Evolutionary conservation across 2,329 filamentous ascomycete species (phyloP).

Genomic region (Intubia oerlemansii): DNA sequence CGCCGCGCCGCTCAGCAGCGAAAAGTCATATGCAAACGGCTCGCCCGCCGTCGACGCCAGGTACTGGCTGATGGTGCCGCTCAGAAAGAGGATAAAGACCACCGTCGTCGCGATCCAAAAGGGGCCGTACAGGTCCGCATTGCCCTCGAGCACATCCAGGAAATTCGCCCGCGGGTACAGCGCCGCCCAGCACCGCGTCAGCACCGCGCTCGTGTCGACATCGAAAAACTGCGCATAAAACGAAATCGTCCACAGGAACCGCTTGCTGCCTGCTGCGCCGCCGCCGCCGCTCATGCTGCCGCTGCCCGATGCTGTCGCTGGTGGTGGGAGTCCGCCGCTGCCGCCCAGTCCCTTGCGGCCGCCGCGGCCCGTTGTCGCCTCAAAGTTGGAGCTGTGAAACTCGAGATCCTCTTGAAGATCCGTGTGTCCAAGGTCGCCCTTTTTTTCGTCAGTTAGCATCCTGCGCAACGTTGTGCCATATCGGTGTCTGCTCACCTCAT

Average conservation of each 20-base stretch:
- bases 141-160: slow-evolving; percentile 89
- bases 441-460: too few relatives aligned
- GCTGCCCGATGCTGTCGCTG: slow-evolving; percentile 27
- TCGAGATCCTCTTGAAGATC: slow-evolving; percentile 97
- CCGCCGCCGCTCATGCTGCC: slow-evolving; percentile 12
- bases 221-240: slow-evolving; percentile 99
- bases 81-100: slow-evolving; percentile 83
- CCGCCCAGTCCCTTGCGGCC: slow-evolving; percentile 27
- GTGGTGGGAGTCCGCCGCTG: slow-evolving; percentile 29
- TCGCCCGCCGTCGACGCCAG: slow-evolving; percentile 44
- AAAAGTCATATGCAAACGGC: slow-evolving; percentile 82
- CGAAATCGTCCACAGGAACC: slow-evolving; percentile 73
- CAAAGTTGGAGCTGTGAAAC: slow-evolving; percentile 87
- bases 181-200: slow-evolving; percentile 72
- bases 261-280: slow-evolving; percentile 36
- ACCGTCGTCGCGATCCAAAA: slow-evolving; percentile 99
- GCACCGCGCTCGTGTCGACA: slow-evolving; percentile 79
- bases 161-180: slow-evolving; percentile 86
- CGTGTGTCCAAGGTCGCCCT: slow-evolving; percentile 95
- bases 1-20: slow-evolving; percentile 68
- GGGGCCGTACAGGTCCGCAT: slow-evolving; percentile 88
- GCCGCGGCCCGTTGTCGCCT: slow-evolving; percentile 26
- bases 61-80: slow-evolving; percentile 87
- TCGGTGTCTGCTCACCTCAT: slow-evolving; percentile 65
- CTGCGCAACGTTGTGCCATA: too few relatives aligned